Evolutionary conservation across 2,329 filamentous ascomycete genomes (phyloP).

Genomic region (Geoglossum cookeanum): DNA sequence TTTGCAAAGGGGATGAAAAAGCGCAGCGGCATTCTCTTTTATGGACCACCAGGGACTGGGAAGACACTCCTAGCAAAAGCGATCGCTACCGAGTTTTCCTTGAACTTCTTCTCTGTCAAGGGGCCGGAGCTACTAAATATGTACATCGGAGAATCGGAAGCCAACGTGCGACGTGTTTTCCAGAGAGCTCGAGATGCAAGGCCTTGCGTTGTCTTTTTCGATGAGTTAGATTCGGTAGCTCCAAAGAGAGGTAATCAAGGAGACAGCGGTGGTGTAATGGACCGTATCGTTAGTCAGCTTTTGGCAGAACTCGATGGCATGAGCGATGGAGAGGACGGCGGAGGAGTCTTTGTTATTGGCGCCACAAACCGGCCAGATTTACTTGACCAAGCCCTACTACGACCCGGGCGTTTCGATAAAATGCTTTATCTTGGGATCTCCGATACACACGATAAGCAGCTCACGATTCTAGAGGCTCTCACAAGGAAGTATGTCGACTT

Average conservation of each 20-base stretch:
- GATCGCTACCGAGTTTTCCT: slow-evolving; percentile 80
- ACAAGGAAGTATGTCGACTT: slow-evolving; percentile 60
- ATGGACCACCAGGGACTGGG: slow-evolving; percentile 76
- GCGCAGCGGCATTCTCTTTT: slow-evolving; percentile 80
- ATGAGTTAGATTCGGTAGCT: slow-evolving; percentile 81
- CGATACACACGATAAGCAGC: slow-evolving; percentile 91
- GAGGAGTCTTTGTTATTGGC: slow-evolving; percentile 89
- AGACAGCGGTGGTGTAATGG: slow-evolving; percentile 95
- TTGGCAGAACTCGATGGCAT: slow-evolving; percentile 93
- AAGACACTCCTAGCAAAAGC: slow-evolving; percentile 88
- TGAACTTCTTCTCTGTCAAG: slow-evolving; percentile 91
- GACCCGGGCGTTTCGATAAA: slow-evolving; percentile 89
- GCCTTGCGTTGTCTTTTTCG: slow-evolving; percentile 84
- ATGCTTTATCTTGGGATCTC: slow-evolving; percentile 95
- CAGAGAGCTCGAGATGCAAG: slow-evolving; percentile 69
- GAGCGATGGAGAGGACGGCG: slow-evolving; percentile 70
- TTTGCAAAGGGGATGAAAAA: slow-evolving; percentile 98
- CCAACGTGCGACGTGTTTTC: slow-evolving; percentile 77
- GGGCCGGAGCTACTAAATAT: slow-evolving; percentile 84
- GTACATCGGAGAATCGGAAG: slow-evolving; percentile 91
- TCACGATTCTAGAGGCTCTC: slow-evolving; percentile 81
- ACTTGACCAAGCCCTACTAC: slow-evolving; percentile 71
- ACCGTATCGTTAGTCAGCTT: slow-evolving; percentile 86
- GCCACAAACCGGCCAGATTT: slow-evolving; percentile 90
- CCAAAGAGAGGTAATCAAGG: slow-evolving; percentile 95